These are phyloP conservation scores for Periconia sp. DNA, from an alignment of 2,329 filamentous ascomycete genomes.

Conservation along the genomic window DNA sequence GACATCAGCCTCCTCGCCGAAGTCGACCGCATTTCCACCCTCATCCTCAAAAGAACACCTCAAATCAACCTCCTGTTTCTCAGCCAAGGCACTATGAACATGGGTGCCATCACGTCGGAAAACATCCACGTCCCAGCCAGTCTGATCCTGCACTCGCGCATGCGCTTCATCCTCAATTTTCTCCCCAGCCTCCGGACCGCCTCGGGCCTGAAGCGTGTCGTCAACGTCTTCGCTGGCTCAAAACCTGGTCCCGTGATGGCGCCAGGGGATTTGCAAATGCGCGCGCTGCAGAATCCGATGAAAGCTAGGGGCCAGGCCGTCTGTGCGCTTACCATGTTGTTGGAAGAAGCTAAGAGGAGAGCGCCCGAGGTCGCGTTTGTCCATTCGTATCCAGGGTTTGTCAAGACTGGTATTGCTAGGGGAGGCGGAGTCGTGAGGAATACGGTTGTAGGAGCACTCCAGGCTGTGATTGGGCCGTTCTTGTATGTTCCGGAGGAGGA, in stretches of 20 bases:
- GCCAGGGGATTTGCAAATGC: conserved; percentile 21
- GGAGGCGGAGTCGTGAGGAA: conserved; percentile 6
- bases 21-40: conserved; percentile 52
- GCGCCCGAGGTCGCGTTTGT: conserved; percentile 29
- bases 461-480: conserved; percentile 15
- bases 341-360: conserved; percentile 20
- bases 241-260: conserved; percentile 18
- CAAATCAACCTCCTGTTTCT: conserved; percentile 1
- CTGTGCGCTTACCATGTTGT: conserved; percentile 24
- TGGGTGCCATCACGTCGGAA: conserved; percentile 9
- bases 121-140: conserved; percentile 5
- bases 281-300: conserved; percentile 11
- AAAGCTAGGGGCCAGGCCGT: conserved; percentile 19
- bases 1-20: conserved; percentile 52
- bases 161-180: conserved; percentile 17
- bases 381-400: conserved; percentile 32
- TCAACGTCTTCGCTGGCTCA: conserved; percentile 21
- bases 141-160: conserved; percentile 13
- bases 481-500: conserved; percentile 27
- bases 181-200: conserved; percentile 28
- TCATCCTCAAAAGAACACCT: background rate
- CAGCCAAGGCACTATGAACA: conserved; percentile 7
- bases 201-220: conserved; percentile 5
- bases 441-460: conserved; percentile 11
- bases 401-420: conserved; percentile 22